Conservation (phyloP, 352 stramenopile genomes). For the Phytopythium sindhum region DNA sequence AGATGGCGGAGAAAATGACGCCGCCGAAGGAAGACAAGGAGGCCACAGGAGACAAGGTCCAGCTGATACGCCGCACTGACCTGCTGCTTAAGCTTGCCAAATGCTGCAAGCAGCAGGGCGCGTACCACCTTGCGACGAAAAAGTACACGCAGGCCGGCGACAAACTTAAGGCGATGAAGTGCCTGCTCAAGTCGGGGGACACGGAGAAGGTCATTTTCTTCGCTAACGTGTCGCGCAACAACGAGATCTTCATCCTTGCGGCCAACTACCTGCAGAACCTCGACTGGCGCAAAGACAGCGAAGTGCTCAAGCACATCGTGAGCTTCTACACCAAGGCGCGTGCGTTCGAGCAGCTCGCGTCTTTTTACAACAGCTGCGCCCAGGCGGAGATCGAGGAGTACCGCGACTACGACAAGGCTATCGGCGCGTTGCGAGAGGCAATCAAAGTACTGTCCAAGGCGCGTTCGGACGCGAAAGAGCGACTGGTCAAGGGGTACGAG, state of each 20-base stretch:
- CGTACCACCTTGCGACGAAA: slow-evolving; percentile 92
- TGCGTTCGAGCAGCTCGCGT: slow-evolving; percentile 87
- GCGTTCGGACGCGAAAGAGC: slow-evolving; percentile 66
- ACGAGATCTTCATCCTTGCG: slow-evolving; percentile 94
- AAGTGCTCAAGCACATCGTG: slow-evolving; percentile 93
- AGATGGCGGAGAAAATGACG: slow-evolving; percentile 92
- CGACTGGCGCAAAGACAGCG: slow-evolving; percentile 88
- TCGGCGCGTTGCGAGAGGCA: slow-evolving; percentile 88
- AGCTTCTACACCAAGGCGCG: slow-evolving; percentile 94
- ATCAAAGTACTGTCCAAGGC: slow-evolving; percentile 84
- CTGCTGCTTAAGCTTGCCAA: slow-evolving; percentile 91
- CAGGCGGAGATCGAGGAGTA: slow-evolving; percentile 94
- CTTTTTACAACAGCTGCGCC: slow-evolving; percentile 91
- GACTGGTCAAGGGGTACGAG: slow-evolving; percentile 50
- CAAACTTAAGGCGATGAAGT: slow-evolving; percentile 93
- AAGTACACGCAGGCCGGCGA: slow-evolving; percentile 95
- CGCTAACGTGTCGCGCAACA: slow-evolving; percentile 88
- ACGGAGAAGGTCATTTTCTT: slow-evolving; percentile 96
- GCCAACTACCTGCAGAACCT: slow-evolving; percentile 96
- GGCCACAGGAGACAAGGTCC: slow-evolving; percentile 29
- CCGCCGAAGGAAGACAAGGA: slow-evolving; percentile 75
- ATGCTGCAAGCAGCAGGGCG: slow-evolving; percentile 90
- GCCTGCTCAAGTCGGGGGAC: slow-evolving; percentile 92
- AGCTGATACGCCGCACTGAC: slow-evolving; percentile 65
- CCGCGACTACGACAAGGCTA: slow-evolving; percentile 93